Base-by-base conservation (phyloP, 2,329 filamentous ascomycete genomes). In the Diaporthe citrichinensis region DNA sequence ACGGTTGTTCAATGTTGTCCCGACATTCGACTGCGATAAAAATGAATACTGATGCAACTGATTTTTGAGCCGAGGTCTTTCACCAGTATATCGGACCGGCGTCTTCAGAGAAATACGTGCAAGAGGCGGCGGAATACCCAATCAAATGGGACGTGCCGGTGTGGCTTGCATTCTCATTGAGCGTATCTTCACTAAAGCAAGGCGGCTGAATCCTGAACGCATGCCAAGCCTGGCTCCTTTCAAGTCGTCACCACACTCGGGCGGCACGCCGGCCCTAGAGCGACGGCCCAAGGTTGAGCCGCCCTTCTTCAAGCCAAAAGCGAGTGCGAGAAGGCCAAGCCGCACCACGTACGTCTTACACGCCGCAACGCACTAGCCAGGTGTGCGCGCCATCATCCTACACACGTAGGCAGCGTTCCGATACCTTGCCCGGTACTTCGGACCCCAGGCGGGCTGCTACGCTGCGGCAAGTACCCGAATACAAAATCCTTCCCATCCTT, bases 401-500 rank as follows among this genome's bases (percentile, higher is more conserved):
- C 20, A n/a, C 44, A 17, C 12, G 10, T 9, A 55, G 57, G 23
- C 49, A 53, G 57, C 31, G 31, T 20, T 34, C 14, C 9, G 44
- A 67, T 67, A 67, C 62, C 7, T 67, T n/a, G n/a, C 17, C 36
- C 34, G 61, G 25, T 49, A 65, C 61, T 15, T 8, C 15, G 44
- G 10, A 20, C 3, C 41, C 28, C 9, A 4, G 28, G 28, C 20
- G 9, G 25, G 10, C 17, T 25, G 14, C 31, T 20, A 12, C 28
- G n/a, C 23, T 20, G 23, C 9, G 36, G 31, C 12, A 51, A 23
- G 62, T 68, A 68, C 31, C 23, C 15, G 15, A 12, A 36, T 51
- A 68, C 62, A 25, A 9, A 36, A 34, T 68, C 62, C 62, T 68
- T 36, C 44, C 15, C 28, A 68, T 68, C 44, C 62, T 68, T 68